Base-by-base conservation (phyloP, 2,329 filamentous ascomycete species). In the Colletotrichum sidae region DNA sequence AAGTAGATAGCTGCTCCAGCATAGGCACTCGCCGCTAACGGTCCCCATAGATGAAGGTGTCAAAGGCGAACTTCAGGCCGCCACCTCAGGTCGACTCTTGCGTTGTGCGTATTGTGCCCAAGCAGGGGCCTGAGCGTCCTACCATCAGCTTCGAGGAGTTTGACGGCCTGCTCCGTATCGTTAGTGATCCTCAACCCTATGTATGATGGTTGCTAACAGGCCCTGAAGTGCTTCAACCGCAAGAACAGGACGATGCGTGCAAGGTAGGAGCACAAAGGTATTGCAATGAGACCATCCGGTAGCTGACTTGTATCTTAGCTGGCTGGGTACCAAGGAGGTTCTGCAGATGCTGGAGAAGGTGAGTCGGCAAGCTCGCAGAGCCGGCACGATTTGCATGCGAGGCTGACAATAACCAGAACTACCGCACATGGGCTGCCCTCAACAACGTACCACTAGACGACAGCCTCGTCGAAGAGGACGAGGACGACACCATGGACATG, bases 81-180 rank as follows among this genome's bases (percentile, higher is more conserved):
- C 95, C 96, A 1, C 96, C 96, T 8, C 88, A 93, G 73, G 96
- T 99, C 63, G 96, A 99, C 79, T 93, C 89, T 8, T 94, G 91
- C 63, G 94, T 97, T 7, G 94, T 97, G 52, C 87, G 94, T 66
- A 91, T 97, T 70, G 92, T 95, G 74, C 94, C 94, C 25, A 96
- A 97, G 81, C 85, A 87, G 42, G 94, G 94, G 10, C 82, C 80
- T 52, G 87, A 90, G 69, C 83, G 93, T 42, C 95, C 95, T 57
- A 90, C 93, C 71, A 94, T 98, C 69, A 92, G 89, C 75, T 98
- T 95, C 79, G 93, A 96, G 57, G 96, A 98, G 78, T 97, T 94
- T 90, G 95, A 98, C 74, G 94, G 95, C 9, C 84, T 98, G 75
- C 79, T 98, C 67, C 84, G 93, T 55, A 88, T 97, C 89, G 89